Evolutionary conservation across 2,329 filamentous ascomycete genomes (phyloP).

Genomic region (Phyllosticta paracitricarpa): DNA sequence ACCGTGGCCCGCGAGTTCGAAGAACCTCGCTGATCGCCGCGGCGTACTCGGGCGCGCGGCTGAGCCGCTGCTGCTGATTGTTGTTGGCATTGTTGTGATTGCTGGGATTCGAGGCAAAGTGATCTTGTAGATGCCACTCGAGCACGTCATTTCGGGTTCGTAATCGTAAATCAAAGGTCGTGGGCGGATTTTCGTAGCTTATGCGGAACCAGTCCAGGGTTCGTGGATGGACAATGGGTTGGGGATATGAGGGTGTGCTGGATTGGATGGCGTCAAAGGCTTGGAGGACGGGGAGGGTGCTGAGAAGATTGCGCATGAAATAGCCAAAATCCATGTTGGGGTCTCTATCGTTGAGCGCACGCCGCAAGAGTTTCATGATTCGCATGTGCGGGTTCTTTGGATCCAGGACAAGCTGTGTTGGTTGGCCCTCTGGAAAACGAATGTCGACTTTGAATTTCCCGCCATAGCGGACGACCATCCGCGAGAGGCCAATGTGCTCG

Average conservation of each 20-base stretch:
- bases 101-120: constrained; percentile 13
- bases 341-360: constrained; percentile 45
- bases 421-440: constrained; percentile 42
- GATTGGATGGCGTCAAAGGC: constrained; percentile 6
- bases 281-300: constrained; percentile 53
- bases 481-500: constrained; percentile 50
- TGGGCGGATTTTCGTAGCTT: constrained; percentile 31
- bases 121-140: constrained; percentile 29
- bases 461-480: constrained; percentile 61
- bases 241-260: background rate
- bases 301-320: constrained; percentile 48
- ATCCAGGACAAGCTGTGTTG: constrained; percentile 44
- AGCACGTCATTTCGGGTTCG: constrained; percentile 23
- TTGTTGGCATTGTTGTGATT: constrained; percentile 14
- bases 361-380: constrained; percentile 49
- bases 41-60: constrained; percentile 20
- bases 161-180: constrained; percentile 28
- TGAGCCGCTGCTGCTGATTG: constrained; percentile 16
- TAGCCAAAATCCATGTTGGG: constrained; percentile 38
- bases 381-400: constrained; percentile 58
- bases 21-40: constrained; percentile 26
- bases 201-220: constrained; percentile 43
- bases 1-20: constrained; percentile 19
- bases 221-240: constrained; percentile 18
- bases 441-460: constrained; percentile 46